phyloP scores from a whole-genome alignment of 441 rosid genomes.

The Brassica balearica region DNA sequence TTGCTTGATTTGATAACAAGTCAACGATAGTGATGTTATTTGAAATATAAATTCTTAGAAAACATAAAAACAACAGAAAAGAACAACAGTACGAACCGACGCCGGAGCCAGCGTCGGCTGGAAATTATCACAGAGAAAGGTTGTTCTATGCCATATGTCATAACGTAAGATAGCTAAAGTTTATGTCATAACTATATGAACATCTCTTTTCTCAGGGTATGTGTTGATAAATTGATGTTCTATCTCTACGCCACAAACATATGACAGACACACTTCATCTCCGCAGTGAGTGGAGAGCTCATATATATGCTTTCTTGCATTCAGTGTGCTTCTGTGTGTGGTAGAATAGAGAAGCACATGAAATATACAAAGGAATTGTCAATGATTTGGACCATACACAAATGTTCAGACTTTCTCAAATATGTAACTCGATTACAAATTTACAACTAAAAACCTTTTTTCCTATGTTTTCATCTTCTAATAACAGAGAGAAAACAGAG shows the following conservation, averaged over 20 bases:
- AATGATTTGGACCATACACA: background rate
- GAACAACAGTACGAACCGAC: background rate
- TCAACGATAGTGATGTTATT: too few species aligned
- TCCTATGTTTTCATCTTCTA: background rate
- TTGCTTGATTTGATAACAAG: too few species aligned
- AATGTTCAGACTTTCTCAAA: background rate
- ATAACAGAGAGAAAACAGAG: background rate
- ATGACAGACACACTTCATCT: too few species aligned
- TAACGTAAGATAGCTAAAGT: background rate
- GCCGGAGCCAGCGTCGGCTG: background rate
- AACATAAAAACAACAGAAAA: too few species aligned
- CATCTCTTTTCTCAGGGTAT: background rate
- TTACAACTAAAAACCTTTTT: background rate
- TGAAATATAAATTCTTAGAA: too few species aligned
- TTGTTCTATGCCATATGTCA: background rate
- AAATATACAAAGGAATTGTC: background rate
- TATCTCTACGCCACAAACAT: too few species aligned
- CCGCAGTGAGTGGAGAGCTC: too few species aligned
- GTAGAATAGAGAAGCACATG: too few species aligned
- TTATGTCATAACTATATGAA: background rate
- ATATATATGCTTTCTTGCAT: too few species aligned
- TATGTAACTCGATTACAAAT: background rate
- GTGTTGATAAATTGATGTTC: too few species aligned
- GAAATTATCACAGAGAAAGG: background rate
- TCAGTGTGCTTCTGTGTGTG: too few species aligned